These are phyloP conservation scores for Globisporangium cylindrosporum DNA, from an alignment of 352 stramenopile species.

Conservation along the genomic window DNA sequence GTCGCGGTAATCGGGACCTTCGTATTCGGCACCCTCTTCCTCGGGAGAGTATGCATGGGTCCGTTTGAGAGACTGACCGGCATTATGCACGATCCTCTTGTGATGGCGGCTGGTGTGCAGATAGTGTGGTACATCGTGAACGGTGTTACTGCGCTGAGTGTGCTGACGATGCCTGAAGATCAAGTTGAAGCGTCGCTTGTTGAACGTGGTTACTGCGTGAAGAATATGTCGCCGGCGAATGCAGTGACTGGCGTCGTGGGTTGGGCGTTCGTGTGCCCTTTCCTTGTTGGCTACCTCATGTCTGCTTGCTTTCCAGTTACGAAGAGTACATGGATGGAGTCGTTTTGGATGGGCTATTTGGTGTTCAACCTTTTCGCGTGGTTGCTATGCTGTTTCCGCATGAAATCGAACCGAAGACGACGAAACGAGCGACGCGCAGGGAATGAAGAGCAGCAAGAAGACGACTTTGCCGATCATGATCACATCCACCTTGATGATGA, in stretches of 20 bases:
- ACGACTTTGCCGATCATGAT: conserved; percentile 26
- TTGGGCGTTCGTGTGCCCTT: conserved; percentile 68
- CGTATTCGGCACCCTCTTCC: conserved; percentile 66
- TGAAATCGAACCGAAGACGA: conserved; percentile 42
- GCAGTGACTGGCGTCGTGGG: conserved; percentile 53
- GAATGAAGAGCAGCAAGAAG: conserved; percentile 13
- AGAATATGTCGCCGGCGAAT: conserved; percentile 55
- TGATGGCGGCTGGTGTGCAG: conserved; percentile 67
- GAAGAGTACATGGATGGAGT: conserved; percentile 50
- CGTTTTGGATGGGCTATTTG: conserved; percentile 78
- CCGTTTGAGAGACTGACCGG: conserved; percentile 69
- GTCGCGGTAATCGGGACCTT: conserved; percentile 56
- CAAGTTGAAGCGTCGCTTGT: conserved; percentile 57
- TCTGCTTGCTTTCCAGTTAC: conserved; percentile 44
- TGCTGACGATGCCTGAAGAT: conserved; percentile 58
- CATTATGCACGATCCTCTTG: conserved; percentile 73
- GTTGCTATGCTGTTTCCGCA: conserved; percentile 72
- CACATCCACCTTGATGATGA: conserved; percentile 36
- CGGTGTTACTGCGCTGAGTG: conserved; percentile 50
- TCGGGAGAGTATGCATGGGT: conserved; percentile 62
- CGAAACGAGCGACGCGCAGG: conserved; percentile 28
- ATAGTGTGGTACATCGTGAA: conserved; percentile 78
- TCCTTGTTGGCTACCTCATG: conserved; percentile 67
- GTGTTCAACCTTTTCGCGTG: conserved; percentile 68
- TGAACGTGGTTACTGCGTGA: conserved; percentile 66